Percentiles rank a stretch among this genome's conserved stretches.
These are phyloP conservation scores for Helenozyma rhizophorensis DNA, from an alignment of 805 yeast genomes.

Conservation along the genomic window DNA sequence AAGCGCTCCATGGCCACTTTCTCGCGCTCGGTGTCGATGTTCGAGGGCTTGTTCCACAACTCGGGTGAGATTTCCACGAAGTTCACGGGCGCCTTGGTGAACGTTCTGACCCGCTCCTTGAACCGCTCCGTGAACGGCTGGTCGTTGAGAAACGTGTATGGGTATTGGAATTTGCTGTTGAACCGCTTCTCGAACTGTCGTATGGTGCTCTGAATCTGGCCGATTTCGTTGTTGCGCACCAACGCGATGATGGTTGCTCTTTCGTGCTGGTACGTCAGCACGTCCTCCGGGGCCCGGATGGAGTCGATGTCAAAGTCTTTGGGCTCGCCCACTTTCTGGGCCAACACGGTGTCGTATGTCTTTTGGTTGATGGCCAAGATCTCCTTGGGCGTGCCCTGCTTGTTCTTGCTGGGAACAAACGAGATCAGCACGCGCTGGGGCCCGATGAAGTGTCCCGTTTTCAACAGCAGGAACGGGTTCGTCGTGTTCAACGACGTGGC, in stretches of 20 bases:
- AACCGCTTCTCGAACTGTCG: slow-evolving; percentile 58
- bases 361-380: slow-evolving; percentile 36
- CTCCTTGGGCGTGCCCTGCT: slow-evolving; percentile 26
- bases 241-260: slow-evolving; percentile 73
- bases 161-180: slow-evolving; percentile 69
- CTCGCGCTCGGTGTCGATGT: slow-evolving; percentile 46
- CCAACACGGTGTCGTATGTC: slow-evolving; percentile 33
- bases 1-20: slow-evolving; percentile 37
- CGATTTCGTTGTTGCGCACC: slow-evolving; percentile 64
- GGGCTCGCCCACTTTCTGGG: slow-evolving; percentile 44
- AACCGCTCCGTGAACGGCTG: slow-evolving; percentile 57
- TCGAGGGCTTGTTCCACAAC: slow-evolving; percentile 57
- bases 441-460: slow-evolving; percentile 8
- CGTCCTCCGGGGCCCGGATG: slow-evolving; percentile 25
- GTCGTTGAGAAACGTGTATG: slow-evolving; percentile 79
- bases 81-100: slow-evolving; percentile 28
- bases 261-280: slow-evolving; percentile 38
- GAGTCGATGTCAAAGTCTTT: slow-evolving; percentile 31
- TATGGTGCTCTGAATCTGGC: slow-evolving; percentile 48
- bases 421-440: slow-evolving; percentile 31
- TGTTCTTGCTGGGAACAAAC: slow-evolving; percentile 25
- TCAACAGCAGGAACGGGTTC: neutral
- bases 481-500: too few species aligned
- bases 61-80: slow-evolving; percentile 39
- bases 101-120: slow-evolving; percentile 37